Evolutionary conservation across 2,329 filamentous ascomycete genomes (phyloP), one percentile per base, ranked within the genome.

Genomic region (Annulohypoxylon truncatum): DNA sequence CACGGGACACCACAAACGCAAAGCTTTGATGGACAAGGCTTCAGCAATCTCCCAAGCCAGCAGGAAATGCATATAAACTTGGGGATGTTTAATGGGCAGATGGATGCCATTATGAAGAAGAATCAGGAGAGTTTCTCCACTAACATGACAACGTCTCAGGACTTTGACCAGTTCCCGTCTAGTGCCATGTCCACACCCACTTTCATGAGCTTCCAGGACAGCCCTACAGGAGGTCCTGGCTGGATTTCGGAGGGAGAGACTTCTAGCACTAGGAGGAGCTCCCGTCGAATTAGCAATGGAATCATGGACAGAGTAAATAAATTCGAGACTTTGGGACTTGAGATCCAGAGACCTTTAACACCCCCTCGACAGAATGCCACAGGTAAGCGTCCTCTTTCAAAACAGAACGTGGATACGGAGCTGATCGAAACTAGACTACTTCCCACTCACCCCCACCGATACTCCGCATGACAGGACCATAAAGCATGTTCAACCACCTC

Each of bases 381-480:
- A 72, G 82, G 90, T 91, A 82, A 80, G 88, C 77, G 15, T 2
- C 10, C 18, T n/a, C 18, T 20, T 20, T 7, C 38, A 12, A 18
- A 35, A 22, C 7, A 15, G 18, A 18, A 40, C 20, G 20, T 15
- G 22, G 15, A 7, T 12, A 42, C 42, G 10, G 33, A 12, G 47
- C 73, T 74, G 44, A 80, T 69, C 18, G 18, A 12, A 22, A 42
- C 63, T 89, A 76, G 89, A 81, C 70, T 90, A 88, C 72, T 87
- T 87, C 69, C 90, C 90, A 61, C 85, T 89, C 47, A 92, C 90
- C 26, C 90, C 91, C 56, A 86, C 85, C 72, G 87, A 88, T 55
- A 91, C 89, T 18, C 89, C 90, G 44, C 83, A 84, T 67, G 79
- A 84, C 66, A 79, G 80, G 52, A 72, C 80, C 42, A 72, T 77